Evolutionary conservation across 495 filamentous ascomycete genomes (phyloP).

Genomic region (Lepraria neglecta): DNA sequence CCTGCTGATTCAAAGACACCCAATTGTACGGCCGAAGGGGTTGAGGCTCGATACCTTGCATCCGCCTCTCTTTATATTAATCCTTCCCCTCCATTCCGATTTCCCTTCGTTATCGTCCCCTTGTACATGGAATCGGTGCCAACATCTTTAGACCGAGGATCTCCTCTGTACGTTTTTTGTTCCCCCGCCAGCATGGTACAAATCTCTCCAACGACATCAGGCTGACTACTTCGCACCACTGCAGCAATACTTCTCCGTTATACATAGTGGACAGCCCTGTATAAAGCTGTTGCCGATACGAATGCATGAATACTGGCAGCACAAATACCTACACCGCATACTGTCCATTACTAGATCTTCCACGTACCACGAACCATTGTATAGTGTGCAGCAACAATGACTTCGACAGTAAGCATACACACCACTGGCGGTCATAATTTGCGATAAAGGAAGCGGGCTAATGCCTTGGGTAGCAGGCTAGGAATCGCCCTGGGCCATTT

Average conservation of each 20-base stretch:
- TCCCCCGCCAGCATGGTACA: background rate
- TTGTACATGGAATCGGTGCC: constrained; percentile 19
- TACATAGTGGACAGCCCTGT: constrained; percentile 9
- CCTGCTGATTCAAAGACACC: constrained; percentile 27
- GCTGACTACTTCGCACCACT: constrained; percentile 14
- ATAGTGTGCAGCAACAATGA: constrained; percentile 21
- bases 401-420: constrained; percentile 25
- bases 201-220: background rate
- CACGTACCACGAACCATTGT: constrained; percentile 3
- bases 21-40: constrained; percentile 23
- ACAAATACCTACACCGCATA: constrained; percentile 7
- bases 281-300: constrained; percentile 7
- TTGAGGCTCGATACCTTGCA: constrained; percentile 27
- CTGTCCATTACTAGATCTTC: background rate
- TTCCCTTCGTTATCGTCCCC: constrained; percentile 15
- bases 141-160: constrained; percentile 14
- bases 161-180: constrained; percentile 23
- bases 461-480: constrained; percentile 19
- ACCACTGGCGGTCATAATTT: background rate
- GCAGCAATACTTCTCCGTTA: constrained; percentile 15
- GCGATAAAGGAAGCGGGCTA: constrained; percentile 5
- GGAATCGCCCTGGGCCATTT: constrained; percentile 38
- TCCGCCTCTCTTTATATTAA: constrained; percentile 27
- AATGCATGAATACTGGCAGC: constrained; percentile 7
- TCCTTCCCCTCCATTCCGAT: constrained; percentile 33